A percentile compares a stretch with the other conserved stretches of the same genome.
phyloP scores from a whole-genome alignment of 176 grass and related monocot species.

The Aegilops tauschii region DNA sequence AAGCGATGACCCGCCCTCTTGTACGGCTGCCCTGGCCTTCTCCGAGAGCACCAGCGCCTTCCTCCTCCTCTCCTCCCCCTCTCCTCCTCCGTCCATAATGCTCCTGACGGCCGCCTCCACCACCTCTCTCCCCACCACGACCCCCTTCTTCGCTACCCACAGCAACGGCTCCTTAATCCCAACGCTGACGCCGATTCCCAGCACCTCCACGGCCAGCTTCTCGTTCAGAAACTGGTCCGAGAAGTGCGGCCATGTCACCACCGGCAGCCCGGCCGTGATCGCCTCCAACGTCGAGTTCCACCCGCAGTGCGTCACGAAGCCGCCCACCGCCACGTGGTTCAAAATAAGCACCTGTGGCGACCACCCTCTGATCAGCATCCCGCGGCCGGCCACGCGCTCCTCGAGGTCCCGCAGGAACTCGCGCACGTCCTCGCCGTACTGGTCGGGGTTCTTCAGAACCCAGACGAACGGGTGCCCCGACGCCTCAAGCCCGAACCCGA shows the following conservation, averaged over 20 bases:
- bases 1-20: constrained; percentile 32
- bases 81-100: constrained; percentile 40
- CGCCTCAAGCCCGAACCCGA: constrained; percentile 50
- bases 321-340: constrained; percentile 40
- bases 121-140: constrained; percentile 16
- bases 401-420: constrained; percentile 5
- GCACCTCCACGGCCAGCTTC: constrained; percentile 63
- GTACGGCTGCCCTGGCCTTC: constrained; percentile 7
- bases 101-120: constrained; percentile 36
- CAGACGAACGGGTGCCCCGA: constrained; percentile 49
- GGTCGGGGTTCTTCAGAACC: constrained; percentile 33
- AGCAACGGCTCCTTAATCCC: constrained; percentile 26
- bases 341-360: constrained; percentile 63
- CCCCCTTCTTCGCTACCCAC: not conserved
- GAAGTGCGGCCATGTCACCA: constrained; percentile 63
- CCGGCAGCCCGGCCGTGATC: constrained; percentile 35
- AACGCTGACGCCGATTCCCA: constrained; percentile 46
- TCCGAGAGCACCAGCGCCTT: not conserved
- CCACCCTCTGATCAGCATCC: constrained; percentile 56
- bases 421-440: not conserved
- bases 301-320: constrained; percentile 73
- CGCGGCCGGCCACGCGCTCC: constrained; percentile 28
- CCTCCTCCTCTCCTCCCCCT: constrained; percentile 41
- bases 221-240: constrained; percentile 57
- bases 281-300: constrained; percentile 79